Evolutionary conservation across 2,329 filamentous ascomycete species (phyloP), one percentile per base, ranked within the genome.

Genomic region (Clonostachys chloroleuca): DNA sequence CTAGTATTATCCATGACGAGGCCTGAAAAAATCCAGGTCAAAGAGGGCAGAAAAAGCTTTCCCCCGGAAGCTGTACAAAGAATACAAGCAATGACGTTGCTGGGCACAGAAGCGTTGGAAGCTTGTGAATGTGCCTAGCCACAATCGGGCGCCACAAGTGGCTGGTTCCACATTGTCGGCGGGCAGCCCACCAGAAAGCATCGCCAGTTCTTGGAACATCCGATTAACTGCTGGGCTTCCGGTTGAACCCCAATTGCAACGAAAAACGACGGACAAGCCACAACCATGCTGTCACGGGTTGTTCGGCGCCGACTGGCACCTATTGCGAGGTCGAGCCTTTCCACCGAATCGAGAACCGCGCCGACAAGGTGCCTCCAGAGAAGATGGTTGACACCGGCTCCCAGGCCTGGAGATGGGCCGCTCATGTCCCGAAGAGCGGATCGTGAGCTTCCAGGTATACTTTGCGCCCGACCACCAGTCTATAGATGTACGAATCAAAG

Each of bases 341-440:
- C 24, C 24, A 10, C 24, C 24, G 24, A 30, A 30, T 30, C 24
- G 24, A 30, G 24, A 30, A 30, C 9, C 24, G 24, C 24, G 24
- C 24, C 34, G 18, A 35, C 30, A 12, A 41, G 33, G 20, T 51
- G 54, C 42, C 52, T 53, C 33, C 70, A 75, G 54, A 67, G 78
- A 53, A 72, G 74, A 54, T 70, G 67, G 53, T 61, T 79, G 47
- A 71, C 80, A 46, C 68, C 78, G 12, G 75, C 82, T 20, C 82
- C 82, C 5, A 78, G 74, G 56, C 68, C 69, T 13, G 80, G 81
- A 51, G 78, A 81, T 60, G 81, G 80, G 24, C 83, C 83, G 46
- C 65, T 87, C 55, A 80, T 87, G 77, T 76, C 81, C 59, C 74
- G 84, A 54, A 73, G 82, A 51, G 68, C 81, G 36, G 82, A 88